phyloP scores from a whole-genome alignment of 2,329 filamentous ascomycete species.

The Penicillium decumbens region DNA sequence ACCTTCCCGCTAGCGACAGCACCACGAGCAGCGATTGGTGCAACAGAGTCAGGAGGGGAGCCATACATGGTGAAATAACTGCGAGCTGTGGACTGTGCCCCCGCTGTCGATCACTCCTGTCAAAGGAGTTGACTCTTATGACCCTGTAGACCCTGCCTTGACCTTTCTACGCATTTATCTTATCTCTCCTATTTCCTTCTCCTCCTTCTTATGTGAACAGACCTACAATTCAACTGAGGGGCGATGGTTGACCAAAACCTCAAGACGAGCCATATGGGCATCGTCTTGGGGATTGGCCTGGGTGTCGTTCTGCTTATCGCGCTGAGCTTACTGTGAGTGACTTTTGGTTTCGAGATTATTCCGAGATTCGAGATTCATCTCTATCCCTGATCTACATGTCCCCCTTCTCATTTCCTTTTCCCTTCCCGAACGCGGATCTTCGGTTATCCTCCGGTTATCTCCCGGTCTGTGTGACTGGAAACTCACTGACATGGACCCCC shows the following conservation, averaged over 20 bases:
- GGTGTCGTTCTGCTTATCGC: conserved; percentile 31
- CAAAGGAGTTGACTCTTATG: neutral
- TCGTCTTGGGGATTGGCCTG: conserved; percentile 32
- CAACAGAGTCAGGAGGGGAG: conserved; percentile 3
- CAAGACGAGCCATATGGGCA: conserved; percentile 29
- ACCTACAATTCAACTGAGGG: conserved; percentile 6
- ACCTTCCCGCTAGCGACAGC: conserved; percentile 15
- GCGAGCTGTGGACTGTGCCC: conserved; percentile 4
- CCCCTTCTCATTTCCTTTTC: neutral
- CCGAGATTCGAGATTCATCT: neutral
- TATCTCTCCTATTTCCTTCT: too few relatives aligned
- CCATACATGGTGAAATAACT: neutral
- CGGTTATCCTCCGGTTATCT: neutral
- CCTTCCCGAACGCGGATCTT: neutral
- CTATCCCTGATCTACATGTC: neutral
- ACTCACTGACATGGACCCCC: neutral
- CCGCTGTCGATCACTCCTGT: conserved; percentile 21
- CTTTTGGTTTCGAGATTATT: neutral
- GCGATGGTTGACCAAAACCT: conserved; percentile 11
- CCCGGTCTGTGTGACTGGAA: neutral
- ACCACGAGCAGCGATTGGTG: conserved; percentile 14
- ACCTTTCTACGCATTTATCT: too few relatives aligned
- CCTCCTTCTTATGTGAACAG: neutral
- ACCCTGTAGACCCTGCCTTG: neutral
- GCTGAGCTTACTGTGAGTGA: conserved; percentile 33